Base-by-base conservation (phyloP, 1,139 yeast species). In the Sugiyamaella japonica region DNA sequence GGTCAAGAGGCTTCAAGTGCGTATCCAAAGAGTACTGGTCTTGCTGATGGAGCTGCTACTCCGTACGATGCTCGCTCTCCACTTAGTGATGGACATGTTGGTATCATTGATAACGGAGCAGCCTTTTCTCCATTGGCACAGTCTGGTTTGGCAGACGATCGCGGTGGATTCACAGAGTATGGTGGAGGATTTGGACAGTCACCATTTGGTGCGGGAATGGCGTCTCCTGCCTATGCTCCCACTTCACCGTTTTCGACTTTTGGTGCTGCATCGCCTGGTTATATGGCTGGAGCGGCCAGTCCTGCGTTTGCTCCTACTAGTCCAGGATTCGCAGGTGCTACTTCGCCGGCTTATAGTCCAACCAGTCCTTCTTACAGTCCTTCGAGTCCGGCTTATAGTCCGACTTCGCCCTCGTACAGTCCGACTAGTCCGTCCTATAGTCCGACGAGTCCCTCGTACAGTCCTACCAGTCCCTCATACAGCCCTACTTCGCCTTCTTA, bases 151-250 rank as follows among this genome's bases (percentile, higher is more conserved):
- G 79, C 84, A 36, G 96, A 88, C 64, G 88, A 83, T 50, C 76
- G 84, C 50, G 99, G 99, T 61, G 97, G 97, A 2, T 86, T 91
- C 66, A 89, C 98, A 7, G 95, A 91, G 59, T 93, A 93, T 68
- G 96, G 95, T 57, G 86, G 86, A 49, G 79, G 79, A 44, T 68
- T 71, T 54, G 69, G 64, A 10, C 72, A 70, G 59, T 75, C 79
- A 58, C 54, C 54, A 39, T 78, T 76, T 60, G 84, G 82, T 58
- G 85, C 86, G 72, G 68, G 70, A 31, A 78, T 81, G n/a, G 76
- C 84, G 5, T 83, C 89, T 2, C 81, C 82, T 23, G 75, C 75
- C n/a, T 82, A 79, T 61, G 86, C 87, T 51, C 85, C 86, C 7
- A 78, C 90, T 7, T 85, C 89, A 13, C 90, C 91, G 52, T 70